Conservation (phyloP, 352 stramenopile species). For the Achlya hypogyna region DNA sequence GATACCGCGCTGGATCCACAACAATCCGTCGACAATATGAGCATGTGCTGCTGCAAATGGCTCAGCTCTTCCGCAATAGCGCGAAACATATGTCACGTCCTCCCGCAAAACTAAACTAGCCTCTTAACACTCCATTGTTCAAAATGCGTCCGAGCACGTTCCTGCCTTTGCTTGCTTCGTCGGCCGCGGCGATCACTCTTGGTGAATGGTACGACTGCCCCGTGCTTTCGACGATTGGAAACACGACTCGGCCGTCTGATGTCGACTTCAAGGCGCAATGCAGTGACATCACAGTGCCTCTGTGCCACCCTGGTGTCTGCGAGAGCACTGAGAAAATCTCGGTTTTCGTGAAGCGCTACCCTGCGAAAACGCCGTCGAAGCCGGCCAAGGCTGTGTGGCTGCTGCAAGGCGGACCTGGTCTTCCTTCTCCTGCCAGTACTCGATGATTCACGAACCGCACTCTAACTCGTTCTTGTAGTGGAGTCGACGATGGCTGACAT, state of each 20-base stretch:
- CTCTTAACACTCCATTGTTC: too few species aligned
- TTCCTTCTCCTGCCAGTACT: neutral
- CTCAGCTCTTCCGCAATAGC: too few species aligned
- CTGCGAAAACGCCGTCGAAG: slow-evolving; percentile 5
- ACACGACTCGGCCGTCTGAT: neutral
- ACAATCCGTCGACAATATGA: too few species aligned
- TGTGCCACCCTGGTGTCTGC: slow-evolving; percentile 32
- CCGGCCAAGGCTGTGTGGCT: neutral
- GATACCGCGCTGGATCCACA: too few species aligned
- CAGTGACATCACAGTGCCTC: slow-evolving; percentile 26
- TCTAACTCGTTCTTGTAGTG: neutral
- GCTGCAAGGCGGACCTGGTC: slow-evolving; percentile 10
- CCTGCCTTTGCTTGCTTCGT: neutral
- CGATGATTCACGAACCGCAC: neutral
- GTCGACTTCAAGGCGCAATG: slow-evolving; percentile 19
- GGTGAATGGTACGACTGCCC: neutral
- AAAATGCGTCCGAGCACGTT: neutral
- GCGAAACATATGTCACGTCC: too few species aligned
- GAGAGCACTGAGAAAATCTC: slow-evolving; percentile 22
- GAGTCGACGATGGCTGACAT: slow-evolving; percentile 15
- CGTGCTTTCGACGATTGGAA: neutral
- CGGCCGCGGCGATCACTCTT: neutral
- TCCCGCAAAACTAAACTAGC: too few species aligned
- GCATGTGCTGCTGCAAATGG: too few species aligned
- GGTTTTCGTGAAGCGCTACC: slow-evolving; percentile 37